phyloP scores from a whole-genome alignment of 2,329 filamentous ascomycete genomes.

The Dactylellina drechsleri region DNA sequence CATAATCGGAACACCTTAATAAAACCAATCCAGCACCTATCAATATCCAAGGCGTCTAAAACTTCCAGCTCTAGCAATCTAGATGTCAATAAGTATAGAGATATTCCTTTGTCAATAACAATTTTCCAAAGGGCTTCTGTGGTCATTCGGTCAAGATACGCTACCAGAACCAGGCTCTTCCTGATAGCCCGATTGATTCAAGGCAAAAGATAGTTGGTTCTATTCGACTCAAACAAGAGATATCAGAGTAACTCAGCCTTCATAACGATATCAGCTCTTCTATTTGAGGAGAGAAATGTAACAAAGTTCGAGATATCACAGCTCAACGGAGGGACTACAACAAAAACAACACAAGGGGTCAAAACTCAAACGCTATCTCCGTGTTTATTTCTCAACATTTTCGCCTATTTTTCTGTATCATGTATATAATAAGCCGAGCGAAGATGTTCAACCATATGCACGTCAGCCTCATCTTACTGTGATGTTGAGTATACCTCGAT shows the following conservation, averaged over 20 bases:
- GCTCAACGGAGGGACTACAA: not conserved
- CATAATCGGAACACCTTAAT: not conserved
- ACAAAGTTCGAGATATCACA: not conserved
- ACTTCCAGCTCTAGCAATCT: not conserved
- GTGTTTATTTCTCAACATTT: no score
- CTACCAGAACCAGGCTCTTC: not conserved
- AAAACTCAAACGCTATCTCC: no score
- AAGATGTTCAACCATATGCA: no score
- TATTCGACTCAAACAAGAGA: not conserved
- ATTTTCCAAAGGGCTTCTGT: not conserved
- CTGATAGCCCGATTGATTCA: not conserved
- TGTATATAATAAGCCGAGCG: no score
- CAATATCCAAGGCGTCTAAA: not conserved
- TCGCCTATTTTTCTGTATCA: no score
- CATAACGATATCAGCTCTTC: not conserved
- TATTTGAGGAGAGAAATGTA: not conserved
- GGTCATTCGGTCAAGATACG: not conserved
- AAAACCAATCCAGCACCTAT: not conserved
- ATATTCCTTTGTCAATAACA: not conserved
- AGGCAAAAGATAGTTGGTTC: not conserved
- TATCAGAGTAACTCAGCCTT: not conserved
- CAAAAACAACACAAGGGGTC: not conserved
- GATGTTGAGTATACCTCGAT: no score
- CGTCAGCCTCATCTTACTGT: no score
- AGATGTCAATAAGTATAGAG: not conserved